Conservation (phyloP, 2,329 filamentous ascomycete genomes). For the Penicillium sp. region DNA sequence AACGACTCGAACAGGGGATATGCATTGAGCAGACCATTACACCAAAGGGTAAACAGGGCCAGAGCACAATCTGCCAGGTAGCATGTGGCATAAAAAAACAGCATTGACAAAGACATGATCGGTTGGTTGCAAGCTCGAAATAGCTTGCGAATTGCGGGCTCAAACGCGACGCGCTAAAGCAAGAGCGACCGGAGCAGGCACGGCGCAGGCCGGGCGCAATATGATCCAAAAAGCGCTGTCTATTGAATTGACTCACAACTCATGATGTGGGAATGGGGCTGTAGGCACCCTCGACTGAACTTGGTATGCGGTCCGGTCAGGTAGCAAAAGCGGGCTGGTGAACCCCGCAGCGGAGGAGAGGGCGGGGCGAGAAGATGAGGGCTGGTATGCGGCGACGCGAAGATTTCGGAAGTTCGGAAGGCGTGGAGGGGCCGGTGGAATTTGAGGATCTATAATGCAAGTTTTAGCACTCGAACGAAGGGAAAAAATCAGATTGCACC, state of each 20-base stretch:
- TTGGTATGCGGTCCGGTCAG: constrained; percentile 16
- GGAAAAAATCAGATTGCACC: constrained; percentile 8
- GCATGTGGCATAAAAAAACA: constrained; percentile 3
- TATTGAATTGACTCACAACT: constrained; percentile 26
- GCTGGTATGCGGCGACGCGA: background rate
- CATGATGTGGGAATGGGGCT: constrained; percentile 24
- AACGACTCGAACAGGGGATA: background rate
- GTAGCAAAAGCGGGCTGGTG: constrained; percentile 18
- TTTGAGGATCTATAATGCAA: background rate
- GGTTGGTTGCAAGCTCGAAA: background rate
- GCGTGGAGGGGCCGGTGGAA: background rate
- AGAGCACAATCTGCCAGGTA: constrained; percentile 8
- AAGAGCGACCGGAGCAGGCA: background rate
- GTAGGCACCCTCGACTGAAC: constrained; percentile 8
- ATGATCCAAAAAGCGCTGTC: constrained; percentile 1
- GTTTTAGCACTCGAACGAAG: background rate
- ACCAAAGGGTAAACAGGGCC: background rate
- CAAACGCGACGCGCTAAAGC: background rate
- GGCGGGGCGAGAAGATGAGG: constrained; percentile 1
- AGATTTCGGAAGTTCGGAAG: background rate
- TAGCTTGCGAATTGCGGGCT: background rate
- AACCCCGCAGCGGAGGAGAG: constrained; percentile 20
- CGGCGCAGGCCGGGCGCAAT: background rate
- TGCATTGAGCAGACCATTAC: constrained; percentile 1
- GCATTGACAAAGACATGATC: constrained; percentile 7